Percentiles rank a stretch among this genome's conserved stretches.
These are phyloP conservation scores for Chaetomium tenue DNA, from an alignment of 495 filamentous ascomycete species.

Conservation along the genomic window DNA sequence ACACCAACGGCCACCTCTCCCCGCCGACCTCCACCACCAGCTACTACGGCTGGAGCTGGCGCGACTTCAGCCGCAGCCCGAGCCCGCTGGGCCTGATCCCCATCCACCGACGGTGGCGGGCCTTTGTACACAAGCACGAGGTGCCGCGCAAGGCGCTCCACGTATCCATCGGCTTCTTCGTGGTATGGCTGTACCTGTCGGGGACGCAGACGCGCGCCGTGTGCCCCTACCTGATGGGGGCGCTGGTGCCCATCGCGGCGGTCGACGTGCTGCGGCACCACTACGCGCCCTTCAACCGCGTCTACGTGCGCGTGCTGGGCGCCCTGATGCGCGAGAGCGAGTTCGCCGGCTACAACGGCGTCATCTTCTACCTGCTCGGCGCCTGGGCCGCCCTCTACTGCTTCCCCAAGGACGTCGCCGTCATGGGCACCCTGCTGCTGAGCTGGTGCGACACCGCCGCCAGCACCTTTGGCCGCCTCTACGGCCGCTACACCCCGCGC, in stretches of 20 bases:
- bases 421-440: constrained; percentile 82
- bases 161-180: constrained; percentile 93
- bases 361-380: constrained; percentile 93
- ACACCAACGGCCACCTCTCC: constrained; percentile 67
- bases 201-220: constrained; percentile 72
- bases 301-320: constrained; percentile 82
- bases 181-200: constrained; percentile 73
- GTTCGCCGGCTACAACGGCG: constrained; percentile 88
- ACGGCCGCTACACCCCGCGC: constrained; percentile 80
- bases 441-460: constrained; percentile 99
- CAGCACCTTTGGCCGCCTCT: constrained; percentile 84
- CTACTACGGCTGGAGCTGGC: constrained; percentile 61
- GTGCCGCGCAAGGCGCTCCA: constrained; percentile 75
- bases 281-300: constrained; percentile 72
- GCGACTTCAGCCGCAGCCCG: constrained; percentile 80
- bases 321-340: constrained; percentile 96
- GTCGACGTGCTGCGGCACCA: constrained; percentile 80
- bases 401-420: constrained; percentile 91
- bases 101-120: constrained; percentile 74
- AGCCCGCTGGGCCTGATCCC: constrained; percentile 93
- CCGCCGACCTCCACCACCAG: constrained; percentile 52
- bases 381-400: constrained; percentile 80
- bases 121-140: constrained; percentile 73
- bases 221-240: constrained; percentile 76
- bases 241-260: constrained; percentile 82